These are phyloP conservation scores for Alternaria alternata DNA, from an alignment of 2,329 filamentous ascomycete species.

Conservation along the genomic window DNA sequence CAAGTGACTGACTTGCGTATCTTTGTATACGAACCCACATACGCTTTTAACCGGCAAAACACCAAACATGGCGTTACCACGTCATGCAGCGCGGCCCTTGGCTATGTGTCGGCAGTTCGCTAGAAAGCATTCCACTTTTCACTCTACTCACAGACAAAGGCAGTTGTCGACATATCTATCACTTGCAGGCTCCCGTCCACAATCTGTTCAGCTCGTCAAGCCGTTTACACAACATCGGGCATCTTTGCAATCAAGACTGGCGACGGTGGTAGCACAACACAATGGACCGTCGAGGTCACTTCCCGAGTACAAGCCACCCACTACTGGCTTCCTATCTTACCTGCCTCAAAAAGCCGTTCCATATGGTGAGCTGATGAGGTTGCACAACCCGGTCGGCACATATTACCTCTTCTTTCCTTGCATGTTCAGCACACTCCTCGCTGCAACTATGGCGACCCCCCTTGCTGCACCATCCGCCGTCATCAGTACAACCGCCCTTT, in stretches of 20 bases:
- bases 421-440: constrained; percentile 82
- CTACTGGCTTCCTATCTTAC: constrained; percentile 72
- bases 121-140: background rate
- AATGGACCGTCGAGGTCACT: constrained; percentile 20
- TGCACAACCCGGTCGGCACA: constrained; percentile 82
- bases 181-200: constrained; percentile 5
- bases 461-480: constrained; percentile 68
- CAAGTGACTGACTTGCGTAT: background rate
- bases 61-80: constrained; percentile 5
- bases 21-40: background rate
- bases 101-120: background rate
- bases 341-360: constrained; percentile 76
- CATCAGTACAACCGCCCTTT: constrained; percentile 70
- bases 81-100: background rate
- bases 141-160: background rate
- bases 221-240: background rate
- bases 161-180: background rate
- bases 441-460: constrained; percentile 72
- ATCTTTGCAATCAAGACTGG: constrained; percentile 16
- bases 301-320: constrained; percentile 70
- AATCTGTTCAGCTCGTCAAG: constrained; percentile 18
- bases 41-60: background rate
- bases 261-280: constrained; percentile 24
- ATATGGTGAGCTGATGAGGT: constrained; percentile 81
- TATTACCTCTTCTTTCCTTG: constrained; percentile 89